phyloP scores from a whole-genome alignment of 164 flowering plant species.

The Piper betle region DNA sequence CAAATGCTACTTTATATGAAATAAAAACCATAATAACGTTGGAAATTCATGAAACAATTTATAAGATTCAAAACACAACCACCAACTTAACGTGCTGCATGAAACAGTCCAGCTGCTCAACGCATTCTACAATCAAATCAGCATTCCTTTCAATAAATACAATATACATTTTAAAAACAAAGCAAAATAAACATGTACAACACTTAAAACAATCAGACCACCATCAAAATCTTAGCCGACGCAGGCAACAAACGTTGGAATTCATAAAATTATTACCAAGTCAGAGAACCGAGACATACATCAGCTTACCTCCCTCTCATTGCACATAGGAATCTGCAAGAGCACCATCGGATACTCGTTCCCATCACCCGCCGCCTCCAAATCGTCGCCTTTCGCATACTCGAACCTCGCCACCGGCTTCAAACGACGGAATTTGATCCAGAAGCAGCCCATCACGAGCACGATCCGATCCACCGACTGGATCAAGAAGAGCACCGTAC shows the following conservation, averaged over 20 bases:
- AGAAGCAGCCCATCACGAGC: constrained; percentile 63
- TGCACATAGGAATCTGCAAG: constrained; percentile 96
- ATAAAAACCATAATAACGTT: too few species aligned
- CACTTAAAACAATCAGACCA: background rate
- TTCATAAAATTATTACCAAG: background rate
- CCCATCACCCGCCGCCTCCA: constrained; percentile 19
- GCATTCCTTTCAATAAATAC: background rate
- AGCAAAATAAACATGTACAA: background rate
- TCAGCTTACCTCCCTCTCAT: constrained; percentile 95
- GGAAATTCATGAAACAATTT: too few species aligned
- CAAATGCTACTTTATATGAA: too few species aligned
- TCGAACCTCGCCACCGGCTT: constrained; percentile 46
- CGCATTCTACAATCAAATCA: too few species aligned
- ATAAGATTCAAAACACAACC: background rate
- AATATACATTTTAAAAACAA: too few species aligned
- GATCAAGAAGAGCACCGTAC: constrained; percentile 68
- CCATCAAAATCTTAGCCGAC: background rate
- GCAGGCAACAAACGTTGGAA: background rate
- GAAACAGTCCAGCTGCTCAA: background rate
- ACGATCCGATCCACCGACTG: constrained; percentile 85
- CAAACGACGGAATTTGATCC: constrained; percentile 58
- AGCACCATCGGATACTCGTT: constrained; percentile 81
- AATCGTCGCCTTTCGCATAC: constrained; percentile 14
- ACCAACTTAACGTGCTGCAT: background rate
- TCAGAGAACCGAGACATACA: constrained; percentile 34